Evolutionary conservation across 306 rosid species (phyloP), one percentile per base, ranked within the genome.

Genomic region (Adenanthera pavonina): DNA sequence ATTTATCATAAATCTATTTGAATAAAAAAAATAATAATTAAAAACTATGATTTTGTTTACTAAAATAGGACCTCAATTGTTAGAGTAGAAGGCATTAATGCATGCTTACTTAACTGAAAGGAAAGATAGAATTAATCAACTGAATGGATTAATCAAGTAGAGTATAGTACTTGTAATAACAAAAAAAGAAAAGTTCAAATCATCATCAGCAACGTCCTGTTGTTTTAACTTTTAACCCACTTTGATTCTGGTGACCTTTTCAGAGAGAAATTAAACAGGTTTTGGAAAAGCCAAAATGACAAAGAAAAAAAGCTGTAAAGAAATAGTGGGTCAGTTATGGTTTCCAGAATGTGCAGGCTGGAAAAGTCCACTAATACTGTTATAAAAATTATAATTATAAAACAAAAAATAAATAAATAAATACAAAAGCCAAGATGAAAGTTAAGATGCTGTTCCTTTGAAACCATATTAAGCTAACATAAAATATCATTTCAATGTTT

Each of bases 401-500:
- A 25, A 25, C 30, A 25, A 25, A 25, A 25, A 25, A 25, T 25
- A 25, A 25, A 25, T 25, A 25, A 25, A 25, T 25, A 25, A 25
- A 25, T 25, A 25, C 30, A 25, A 25, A 25, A 25, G 30, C 30
- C 30, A 25, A 25, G 30, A 25, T 25, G 30, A 25, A 25, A 25
- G 30, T 25, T 25, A 25, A 25, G 30, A 25, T 38, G 0, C 5
- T 38, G 5, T 38, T 2, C 5, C 5, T 38, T 38, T 38, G 3
- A 38, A 38, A 38, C 5, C 3, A 38, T 38, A 38, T 72, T 80
- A 19, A 61, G 73, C 34, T 61, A 61, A 70, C 30, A 25, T 30
- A 48, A 74, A 46, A 13, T 35, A 74, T 81, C 75, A 52, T 53
- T 81, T 81, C 74, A 69, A 53, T 74, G 6, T 75, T 74, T 81